Evolutionary conservation across 768 basidiomycete genomes (phyloP), one percentile per base, ranked within the genome.

Genomic region (Lactarius akahatsu): DNA sequence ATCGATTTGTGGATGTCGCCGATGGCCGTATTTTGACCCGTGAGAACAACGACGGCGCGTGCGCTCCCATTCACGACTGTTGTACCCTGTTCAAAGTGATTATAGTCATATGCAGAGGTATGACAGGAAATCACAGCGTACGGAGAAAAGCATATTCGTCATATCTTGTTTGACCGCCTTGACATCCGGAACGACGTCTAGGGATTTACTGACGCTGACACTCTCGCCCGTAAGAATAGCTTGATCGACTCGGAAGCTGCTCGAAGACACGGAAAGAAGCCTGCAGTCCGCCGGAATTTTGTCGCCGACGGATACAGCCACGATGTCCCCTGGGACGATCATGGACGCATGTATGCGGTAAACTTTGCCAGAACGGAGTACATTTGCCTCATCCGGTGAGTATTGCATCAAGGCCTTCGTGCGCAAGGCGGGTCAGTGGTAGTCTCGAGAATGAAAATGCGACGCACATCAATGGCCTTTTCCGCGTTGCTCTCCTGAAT

Each of bases 1-100:
- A 99, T 99, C 55, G 94, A 96, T 72, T 93, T 91, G 81, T 99
- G 96, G 70, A 99, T 98, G 73, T 96, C 90, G 34, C 96, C 96
- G 71, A 99, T 94, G 57, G 96, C 96, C 20, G 96, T 98, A 63
- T 85, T 80, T 69, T 85, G 77, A 41, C 96, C 96, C 2, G 92
- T 98, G 71, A 86, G 88, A 10, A 92, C 87, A 23, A 98, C 96
- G 61, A 98, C 75, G 18, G 96, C 96, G 59, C 81, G 86, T 2
- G 92, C 94, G 56, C 79, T 94, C 64, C 96, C 96, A 71, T 94
- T 98, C 7, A 98, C 96, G 55, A 99, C 90, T 16, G 93, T 98
- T 0, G 96, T 98, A 36, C 96, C 96, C 92, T 94, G 69, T 26
- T 32, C 61, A 59, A 45, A 34, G 28, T 36, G 58, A 62, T 50